Evolutionary conservation across 345 rosid species (phyloP).

Genomic region (Citrus inodora): DNA sequence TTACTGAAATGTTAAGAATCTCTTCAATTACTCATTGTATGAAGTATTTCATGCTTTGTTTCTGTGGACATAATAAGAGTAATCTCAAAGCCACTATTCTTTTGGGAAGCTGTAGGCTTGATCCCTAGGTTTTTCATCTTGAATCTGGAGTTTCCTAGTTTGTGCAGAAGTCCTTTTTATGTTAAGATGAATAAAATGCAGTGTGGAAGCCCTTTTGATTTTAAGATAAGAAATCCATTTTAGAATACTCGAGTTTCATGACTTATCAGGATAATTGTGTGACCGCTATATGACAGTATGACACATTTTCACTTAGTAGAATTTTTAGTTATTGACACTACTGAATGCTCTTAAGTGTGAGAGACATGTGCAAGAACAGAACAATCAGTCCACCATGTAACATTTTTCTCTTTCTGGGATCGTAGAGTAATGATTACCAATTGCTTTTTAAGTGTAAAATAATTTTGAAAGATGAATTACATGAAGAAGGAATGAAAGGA

Average conservation of each 20-base stretch:
- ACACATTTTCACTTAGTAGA: too few relatives aligned
- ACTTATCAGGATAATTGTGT: background rate
- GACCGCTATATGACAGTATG: too few relatives aligned
- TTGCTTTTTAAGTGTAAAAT: background rate
- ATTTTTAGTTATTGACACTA: too few relatives aligned
- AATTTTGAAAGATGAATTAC: background rate
- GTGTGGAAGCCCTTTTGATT: background rate
- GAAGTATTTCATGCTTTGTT: background rate
- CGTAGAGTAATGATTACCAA: background rate
- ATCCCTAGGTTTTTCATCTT: background rate
- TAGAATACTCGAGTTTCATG: background rate
- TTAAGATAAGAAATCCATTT: background rate
- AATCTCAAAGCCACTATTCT: background rate
- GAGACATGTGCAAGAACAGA: background rate
- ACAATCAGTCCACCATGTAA: background rate
- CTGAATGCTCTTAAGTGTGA: too few relatives aligned
- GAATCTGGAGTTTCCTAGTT: background rate
- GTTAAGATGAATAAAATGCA: too few relatives aligned
- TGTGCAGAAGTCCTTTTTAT: background rate
- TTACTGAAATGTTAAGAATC: background rate
- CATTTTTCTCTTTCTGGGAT: background rate
- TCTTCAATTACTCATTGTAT: background rate
- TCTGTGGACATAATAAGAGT: background rate
- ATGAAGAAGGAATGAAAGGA: background rate
- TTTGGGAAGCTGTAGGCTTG: background rate